phyloP scores from a whole-genome alignment of 345 rosid species.

The Noccaea bulbosa region DNA sequence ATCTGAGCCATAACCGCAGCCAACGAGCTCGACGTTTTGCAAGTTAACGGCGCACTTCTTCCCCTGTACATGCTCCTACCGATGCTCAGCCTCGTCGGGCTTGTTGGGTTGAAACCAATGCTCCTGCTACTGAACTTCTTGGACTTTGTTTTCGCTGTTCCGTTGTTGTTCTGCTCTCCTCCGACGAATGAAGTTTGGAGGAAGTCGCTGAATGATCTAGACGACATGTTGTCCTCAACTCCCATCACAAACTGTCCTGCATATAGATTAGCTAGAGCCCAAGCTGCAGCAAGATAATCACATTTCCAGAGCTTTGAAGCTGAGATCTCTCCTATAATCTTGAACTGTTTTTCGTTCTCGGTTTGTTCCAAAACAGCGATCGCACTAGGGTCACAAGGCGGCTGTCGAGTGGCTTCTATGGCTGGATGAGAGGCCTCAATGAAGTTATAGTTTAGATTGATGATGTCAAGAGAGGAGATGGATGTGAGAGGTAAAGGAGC shows the following conservation, averaged over 20 bases:
- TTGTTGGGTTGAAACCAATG: slow-evolving; percentile 78
- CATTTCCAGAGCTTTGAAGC: slow-evolving; percentile 95
- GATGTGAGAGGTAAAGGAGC: slow-evolving; percentile 94
- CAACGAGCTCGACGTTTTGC: slow-evolving; percentile 76
- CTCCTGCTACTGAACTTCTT: slow-evolving; percentile 91
- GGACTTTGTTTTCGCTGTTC: slow-evolving; percentile 50
- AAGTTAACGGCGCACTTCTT: slow-evolving; percentile 92
- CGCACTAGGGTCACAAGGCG: slow-evolving; percentile 73
- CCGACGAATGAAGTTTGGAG: slow-evolving; percentile 50
- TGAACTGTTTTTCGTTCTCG: slow-evolving; percentile 55
- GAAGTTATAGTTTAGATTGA: slow-evolving; percentile 61
- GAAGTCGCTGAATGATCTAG: slow-evolving; percentile 64
- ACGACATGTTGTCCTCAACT: slow-evolving; percentile 74
- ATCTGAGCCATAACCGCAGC: slow-evolving; percentile 99
- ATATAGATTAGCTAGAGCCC: slow-evolving; percentile 91
- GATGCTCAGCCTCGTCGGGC: slow-evolving; percentile 51
- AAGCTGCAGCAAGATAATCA: slow-evolving; percentile 88
- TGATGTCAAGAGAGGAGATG: slow-evolving; percentile 69
- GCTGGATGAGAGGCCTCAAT: slow-evolving; percentile 82
- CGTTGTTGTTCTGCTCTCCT: slow-evolving; percentile 41
- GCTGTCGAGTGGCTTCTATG: slow-evolving; percentile 57
- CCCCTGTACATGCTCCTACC: slow-evolving; percentile 95
- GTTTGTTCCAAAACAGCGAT: slow-evolving; percentile 72
- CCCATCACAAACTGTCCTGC: slow-evolving; percentile 98
- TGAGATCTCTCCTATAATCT: slow-evolving; percentile 92